Percentiles rank a stretch among this genome's conserved stretches.
Evolutionary conservation across 257 asterid genomes (phyloP).

Genomic region (Solanum lycopersicoides): DNA sequence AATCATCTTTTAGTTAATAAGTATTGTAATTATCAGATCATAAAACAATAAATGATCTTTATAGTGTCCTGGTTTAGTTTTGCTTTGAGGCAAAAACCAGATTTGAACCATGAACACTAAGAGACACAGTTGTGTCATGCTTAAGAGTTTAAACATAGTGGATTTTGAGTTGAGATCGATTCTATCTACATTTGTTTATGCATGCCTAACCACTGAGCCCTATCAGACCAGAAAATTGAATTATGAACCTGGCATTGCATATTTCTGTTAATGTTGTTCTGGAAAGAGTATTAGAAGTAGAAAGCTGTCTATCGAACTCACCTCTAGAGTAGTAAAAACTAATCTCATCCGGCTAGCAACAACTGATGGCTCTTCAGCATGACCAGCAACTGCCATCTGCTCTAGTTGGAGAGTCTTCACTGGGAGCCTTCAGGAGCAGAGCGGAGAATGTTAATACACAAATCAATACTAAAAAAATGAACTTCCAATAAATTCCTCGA

Average conservation of each 20-base stretch:
- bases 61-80: background rate
- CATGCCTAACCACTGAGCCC: background rate
- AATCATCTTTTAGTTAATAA: background rate
- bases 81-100: background rate
- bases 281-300: background rate
- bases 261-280: background rate
- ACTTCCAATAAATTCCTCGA: background rate
- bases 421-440: conserved; percentile 56
- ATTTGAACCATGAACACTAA: background rate
- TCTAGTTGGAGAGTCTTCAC: conserved; percentile 92
- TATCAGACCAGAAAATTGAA: background rate
- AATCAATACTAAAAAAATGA: background rate
- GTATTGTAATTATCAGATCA: background rate
- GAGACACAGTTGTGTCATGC: background rate
- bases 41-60: background rate
- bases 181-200: background rate
- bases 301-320: conserved; percentile 8
- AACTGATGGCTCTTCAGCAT: conserved; percentile 80
- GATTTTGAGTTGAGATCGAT: background rate
- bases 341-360: conserved; percentile 93
- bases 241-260: background rate
- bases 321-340: conserved; percentile 92
- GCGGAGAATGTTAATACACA: background rate
- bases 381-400: conserved; percentile 82
- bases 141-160: background rate